These are phyloP conservation scores for Collybia mongolica DNA, from an alignment of 768 basidiomycete genomes.

Conservation along the genomic window DNA sequence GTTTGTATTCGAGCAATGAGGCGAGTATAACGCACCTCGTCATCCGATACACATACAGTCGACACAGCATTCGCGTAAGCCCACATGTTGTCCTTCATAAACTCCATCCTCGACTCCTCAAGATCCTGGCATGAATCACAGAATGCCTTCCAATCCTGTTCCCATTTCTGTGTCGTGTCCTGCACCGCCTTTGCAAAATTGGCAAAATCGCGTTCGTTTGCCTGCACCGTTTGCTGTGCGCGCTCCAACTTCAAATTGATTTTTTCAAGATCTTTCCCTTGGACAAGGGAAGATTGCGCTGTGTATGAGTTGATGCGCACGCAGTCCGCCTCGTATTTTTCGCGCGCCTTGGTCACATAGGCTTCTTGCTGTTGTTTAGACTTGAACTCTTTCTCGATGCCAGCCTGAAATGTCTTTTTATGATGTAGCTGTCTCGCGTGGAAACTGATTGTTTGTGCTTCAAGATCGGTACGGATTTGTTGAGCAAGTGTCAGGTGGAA, in stretches of 20 bases:
- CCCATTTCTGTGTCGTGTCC: slow-evolving; percentile 85
- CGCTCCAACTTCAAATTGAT: slow-evolving; percentile 84
- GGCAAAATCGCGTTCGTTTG: slow-evolving; percentile 91
- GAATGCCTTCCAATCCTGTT: slow-evolving; percentile 90
- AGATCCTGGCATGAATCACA: slow-evolving; percentile 95
- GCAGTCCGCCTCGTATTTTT: slow-evolving; percentile 93
- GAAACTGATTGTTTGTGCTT: slow-evolving; percentile 61
- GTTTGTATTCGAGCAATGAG: background rate
- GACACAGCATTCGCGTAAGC: slow-evolving; percentile 95
- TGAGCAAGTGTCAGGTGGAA: slow-evolving; percentile 74
- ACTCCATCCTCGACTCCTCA: slow-evolving; percentile 92
- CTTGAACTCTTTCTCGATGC: slow-evolving; percentile 90
- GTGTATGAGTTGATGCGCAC: slow-evolving; percentile 92
- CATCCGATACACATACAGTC: slow-evolving; percentile 91
- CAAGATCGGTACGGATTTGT: slow-evolving; percentile 75
- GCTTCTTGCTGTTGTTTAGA: slow-evolving; percentile 83
- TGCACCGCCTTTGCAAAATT: slow-evolving; percentile 79
- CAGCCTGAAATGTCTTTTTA: slow-evolving; percentile 69
- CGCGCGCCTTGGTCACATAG: slow-evolving; percentile 85
- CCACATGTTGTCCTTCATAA: slow-evolving; percentile 96
- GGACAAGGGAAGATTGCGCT: slow-evolving; percentile 86
- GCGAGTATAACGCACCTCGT: slow-evolving; percentile 63
- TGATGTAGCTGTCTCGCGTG: slow-evolving; percentile 64
- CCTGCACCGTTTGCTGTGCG: slow-evolving; percentile 86
- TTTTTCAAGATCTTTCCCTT: slow-evolving; percentile 93